Conservation (phyloP, 1,284 basidiomycete species). For the Leccinum holopus region DNA sequence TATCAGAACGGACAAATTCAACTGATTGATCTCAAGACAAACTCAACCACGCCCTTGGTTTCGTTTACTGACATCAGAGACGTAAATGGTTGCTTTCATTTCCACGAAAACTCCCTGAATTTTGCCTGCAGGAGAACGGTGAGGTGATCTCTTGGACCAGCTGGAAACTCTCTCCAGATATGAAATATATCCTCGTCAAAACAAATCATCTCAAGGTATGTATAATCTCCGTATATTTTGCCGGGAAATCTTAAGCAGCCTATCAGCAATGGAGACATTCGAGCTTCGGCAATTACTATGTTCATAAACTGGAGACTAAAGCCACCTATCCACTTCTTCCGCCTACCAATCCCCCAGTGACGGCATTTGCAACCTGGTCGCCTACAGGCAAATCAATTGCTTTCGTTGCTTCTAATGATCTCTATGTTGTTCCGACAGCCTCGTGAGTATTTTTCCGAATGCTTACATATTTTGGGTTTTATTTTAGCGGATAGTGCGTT, state of each 20-base stretch:
- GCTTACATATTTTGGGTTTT: slow-evolving; percentile 2
- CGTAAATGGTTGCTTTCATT: slow-evolving; percentile 42
- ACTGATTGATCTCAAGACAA: slow-evolving; percentile 78
- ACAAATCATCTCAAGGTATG: slow-evolving; percentile 69
- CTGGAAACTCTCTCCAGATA: slow-evolving; percentile 86
- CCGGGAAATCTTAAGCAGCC: neutral
- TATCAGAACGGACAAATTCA: slow-evolving; percentile 61
- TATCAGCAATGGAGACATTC: slow-evolving; percentile 90
- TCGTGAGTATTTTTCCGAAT: slow-evolving; percentile 41
- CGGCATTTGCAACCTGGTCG: slow-evolving; percentile 82
- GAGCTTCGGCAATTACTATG: slow-evolving; percentile 84
- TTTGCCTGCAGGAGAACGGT: slow-evolving; percentile 52
- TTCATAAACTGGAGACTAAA: slow-evolving; percentile 65
- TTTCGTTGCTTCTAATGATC: slow-evolving; percentile 79
- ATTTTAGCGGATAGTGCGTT: slow-evolving; percentile 34
- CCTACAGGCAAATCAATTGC: slow-evolving; percentile 81
- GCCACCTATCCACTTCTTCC: slow-evolving; percentile 67
- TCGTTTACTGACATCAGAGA: slow-evolving; percentile 58
- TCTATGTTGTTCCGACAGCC: slow-evolving; percentile 73
- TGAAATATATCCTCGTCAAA: slow-evolving; percentile 82
- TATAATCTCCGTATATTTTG: neutral
- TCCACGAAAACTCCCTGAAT: neutral
- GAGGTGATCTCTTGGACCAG: slow-evolving; percentile 48
- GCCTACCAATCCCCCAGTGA: slow-evolving; percentile 64
- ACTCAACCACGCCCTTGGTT: slow-evolving; percentile 64